Evolutionary conservation across 1,284 basidiomycete genomes (phyloP), one percentile per base, ranked within the genome.

Genomic region (Ganoderma boninense): DNA sequence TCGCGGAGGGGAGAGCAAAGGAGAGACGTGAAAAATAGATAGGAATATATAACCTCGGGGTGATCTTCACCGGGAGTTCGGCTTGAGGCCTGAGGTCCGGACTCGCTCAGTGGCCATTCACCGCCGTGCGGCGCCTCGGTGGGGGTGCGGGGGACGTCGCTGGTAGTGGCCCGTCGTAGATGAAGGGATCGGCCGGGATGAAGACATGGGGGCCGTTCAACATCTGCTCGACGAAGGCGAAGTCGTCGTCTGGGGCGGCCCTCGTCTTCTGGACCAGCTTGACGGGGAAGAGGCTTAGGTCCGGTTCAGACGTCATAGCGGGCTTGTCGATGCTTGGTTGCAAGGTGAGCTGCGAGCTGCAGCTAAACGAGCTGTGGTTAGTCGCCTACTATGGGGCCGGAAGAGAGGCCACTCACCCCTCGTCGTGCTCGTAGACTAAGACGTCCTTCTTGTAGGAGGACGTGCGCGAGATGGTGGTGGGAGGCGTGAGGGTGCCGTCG

Each of bases 11-110:
- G 13, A 10, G 13, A 10, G 29, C 1, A 13, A 35, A 40, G 35
- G 40, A 42, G 38, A 29, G 60, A 26, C 40, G 40, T 20, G 23
- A 14, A 62, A n/a, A 38, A 62, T 62, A 62, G 35, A 62, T 62
- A 62, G n/a, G 40, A 62, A 62, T 62, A 62, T 62, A 62, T 62
- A 62, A 62, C 38, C 60, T 62, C 60, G 60, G 43, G 38, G 60
- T n/a, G 38, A 42, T 61, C n/a, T 40, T 40, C 35, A 10, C 59
- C 32, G 20, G 32, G 38, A 38, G 11, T 54, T 4, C 4, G 49
- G 49, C 49, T 11, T 14, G 49, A 13, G 43, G 14, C 43, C 18
- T 11, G 20, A 20, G 20, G n/a, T n/a, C 7, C n/a, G 11, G 23
- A 13, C 23, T 29, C 29, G 32, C 60, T 62, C 60, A 62, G 16